phyloP scores from a whole-genome alignment of 2,329 filamentous ascomycete species.

The Neofusicoccum ribis region DNA sequence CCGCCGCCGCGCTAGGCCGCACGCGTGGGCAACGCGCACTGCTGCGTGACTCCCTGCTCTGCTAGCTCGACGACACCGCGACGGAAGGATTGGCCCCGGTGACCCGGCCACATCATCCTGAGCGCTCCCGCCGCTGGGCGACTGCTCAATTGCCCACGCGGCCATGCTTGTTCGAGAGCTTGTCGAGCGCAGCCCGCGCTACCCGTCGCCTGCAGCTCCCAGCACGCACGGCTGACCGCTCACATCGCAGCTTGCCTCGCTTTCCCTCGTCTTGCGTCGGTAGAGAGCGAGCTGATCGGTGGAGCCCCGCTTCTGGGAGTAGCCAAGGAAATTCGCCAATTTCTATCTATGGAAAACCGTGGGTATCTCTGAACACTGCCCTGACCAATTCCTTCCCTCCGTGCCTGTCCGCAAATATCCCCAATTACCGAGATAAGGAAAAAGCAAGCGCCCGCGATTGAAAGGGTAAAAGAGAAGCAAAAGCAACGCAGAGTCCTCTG shows the following conservation, averaged over 20 bases:
- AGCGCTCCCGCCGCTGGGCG: background rate
- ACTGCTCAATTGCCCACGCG: background rate
- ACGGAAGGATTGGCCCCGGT: too few relatives aligned
- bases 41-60: too few relatives aligned
- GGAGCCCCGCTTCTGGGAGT: background rate
- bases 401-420: background rate
- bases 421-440: background rate
- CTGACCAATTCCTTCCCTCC: background rate
- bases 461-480: background rate
- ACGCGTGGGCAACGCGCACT: background rate
- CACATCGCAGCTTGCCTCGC: background rate
- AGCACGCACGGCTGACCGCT: background rate
- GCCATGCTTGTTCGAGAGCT: too few relatives aligned
- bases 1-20: background rate
- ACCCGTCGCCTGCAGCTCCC: background rate
- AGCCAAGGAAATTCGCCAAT: conserved; percentile 10
- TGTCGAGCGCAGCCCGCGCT: too few relatives aligned
- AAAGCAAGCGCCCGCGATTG: background rate
- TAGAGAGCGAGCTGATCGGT: background rate
- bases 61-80: too few relatives aligned
- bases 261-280: background rate
- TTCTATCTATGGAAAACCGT: conserved; percentile 13
- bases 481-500: background rate
- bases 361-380: conserved; percentile 17
- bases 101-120: too few relatives aligned